Evolutionary conservation across 345 rosid genomes (phyloP).

Genomic region (Cardamine resedifolia): DNA sequence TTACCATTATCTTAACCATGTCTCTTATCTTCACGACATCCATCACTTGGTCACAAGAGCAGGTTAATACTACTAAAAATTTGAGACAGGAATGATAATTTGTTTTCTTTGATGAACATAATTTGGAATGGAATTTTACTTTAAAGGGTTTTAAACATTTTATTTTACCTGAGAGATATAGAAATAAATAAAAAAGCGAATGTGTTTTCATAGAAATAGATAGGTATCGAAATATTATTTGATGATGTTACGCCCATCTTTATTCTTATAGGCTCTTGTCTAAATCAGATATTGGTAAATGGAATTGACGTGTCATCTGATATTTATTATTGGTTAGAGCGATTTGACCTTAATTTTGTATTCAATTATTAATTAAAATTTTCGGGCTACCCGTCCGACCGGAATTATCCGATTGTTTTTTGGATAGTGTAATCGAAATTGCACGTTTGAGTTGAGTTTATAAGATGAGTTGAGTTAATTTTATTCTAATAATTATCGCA

Average conservation of each 20-base stretch:
- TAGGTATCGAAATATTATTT: conserved; percentile 6
- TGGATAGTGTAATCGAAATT: too few species aligned
- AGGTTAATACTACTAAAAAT: background rate
- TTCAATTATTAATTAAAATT: background rate
- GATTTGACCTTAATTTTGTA: conserved; percentile 23
- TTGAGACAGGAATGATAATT: background rate
- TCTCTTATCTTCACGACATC: conserved; percentile 12
- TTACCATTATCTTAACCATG: conserved; percentile 13
- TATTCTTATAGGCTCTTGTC: conserved; percentile 20
- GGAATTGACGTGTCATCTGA: conserved; percentile 28
- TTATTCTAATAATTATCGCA: too few species aligned
- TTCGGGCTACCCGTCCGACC: background rate
- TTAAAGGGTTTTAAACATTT: background rate
- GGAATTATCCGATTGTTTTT: too few species aligned
- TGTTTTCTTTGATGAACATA: background rate
- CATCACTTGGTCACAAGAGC: conserved; percentile 11
- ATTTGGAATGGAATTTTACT: background rate
- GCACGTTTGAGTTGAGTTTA: too few species aligned
- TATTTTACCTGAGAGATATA: background rate
- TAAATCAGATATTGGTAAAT: conserved; percentile 35
- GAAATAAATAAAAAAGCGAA: background rate
- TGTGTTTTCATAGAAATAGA: conserved; percentile 12
- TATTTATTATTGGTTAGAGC: conserved; percentile 13
- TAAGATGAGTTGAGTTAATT: too few species aligned
- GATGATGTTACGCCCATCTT: conserved; percentile 1